Base-by-base conservation (phyloP, 768 basidiomycete genomes). In the Candolleomyces aberdarensis region DNA sequence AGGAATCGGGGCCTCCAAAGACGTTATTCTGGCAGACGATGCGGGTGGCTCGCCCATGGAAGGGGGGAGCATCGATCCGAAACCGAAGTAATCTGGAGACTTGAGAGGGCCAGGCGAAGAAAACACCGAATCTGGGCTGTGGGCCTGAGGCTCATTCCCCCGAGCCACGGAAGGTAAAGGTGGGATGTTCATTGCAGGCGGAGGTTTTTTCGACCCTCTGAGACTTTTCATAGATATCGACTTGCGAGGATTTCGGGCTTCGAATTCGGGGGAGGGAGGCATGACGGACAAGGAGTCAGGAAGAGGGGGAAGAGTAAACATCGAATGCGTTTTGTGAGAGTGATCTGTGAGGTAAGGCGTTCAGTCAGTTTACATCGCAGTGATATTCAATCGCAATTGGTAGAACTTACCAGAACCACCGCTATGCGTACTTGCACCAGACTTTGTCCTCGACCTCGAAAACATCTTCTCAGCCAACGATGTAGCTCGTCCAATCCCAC, bases 391-490 rank as follows among this genome's bases (percentile, higher is more conserved):
- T 59, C 32, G 13, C 41, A 54, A 60, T 65, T 59, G 57, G 61
- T 48, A 29, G 13, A 6, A 76, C 81, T 47, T 58, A 84, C 84
- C 78, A 66, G 75, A 72, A 51, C 74, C 71, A 36, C 72, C 62
- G 63, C 78, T 80, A 62, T 75, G 62, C 10, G 69, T 72, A 70
- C 84, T 85, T 36, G 74, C 75, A 60, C 72, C 80, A 19, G 84
- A 85, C 65, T 77, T 84, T 41, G 84, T 84, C 65, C 85, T 77
- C 32, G 74, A 75, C 43, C 86, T 71, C 55, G 78, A 75, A 70
- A 80, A 87, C 63, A 88, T 78, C 69, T 81, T 85, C 59, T 82
- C 86, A 20, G 86, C 83, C 69, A 88, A 85, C 17, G 85, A 83
- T 19, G 79, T 76, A 3, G 86, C 83, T 60, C 83, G 74, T n/a